A percentile compares a stretch with the other conserved stretches of the same genome.
These are phyloP conservation scores for Nemania sp. DNA, from an alignment of 2,329 filamentous ascomycete genomes.

Conservation along the genomic window DNA sequence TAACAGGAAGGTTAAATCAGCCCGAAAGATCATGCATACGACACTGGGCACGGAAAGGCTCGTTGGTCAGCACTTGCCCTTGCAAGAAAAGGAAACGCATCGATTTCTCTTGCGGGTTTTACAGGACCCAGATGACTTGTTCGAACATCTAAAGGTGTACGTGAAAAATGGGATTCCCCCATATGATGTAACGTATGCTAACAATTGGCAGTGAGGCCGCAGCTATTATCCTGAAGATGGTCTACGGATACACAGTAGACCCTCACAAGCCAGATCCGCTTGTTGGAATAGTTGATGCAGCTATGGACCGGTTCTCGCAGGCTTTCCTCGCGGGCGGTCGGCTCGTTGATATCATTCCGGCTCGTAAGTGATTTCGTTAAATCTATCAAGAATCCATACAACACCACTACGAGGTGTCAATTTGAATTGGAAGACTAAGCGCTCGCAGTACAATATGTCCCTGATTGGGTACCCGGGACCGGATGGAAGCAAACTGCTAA, in stretches of 20 bases:
- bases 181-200: neutral
- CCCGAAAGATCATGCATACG: conserved; percentile 38
- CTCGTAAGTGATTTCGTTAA: conserved; percentile 22
- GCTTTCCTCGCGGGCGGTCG: conserved; percentile 30
- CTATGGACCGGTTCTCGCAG: conserved; percentile 30
- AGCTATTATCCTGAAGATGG: conserved; percentile 36
- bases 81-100: conserved; percentile 25
- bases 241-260: conserved; percentile 38
- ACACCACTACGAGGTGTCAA: no score
- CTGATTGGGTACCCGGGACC: conserved; percentile 38
- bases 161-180: neutral
- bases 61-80: conserved; percentile 15
- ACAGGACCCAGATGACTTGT: conserved; percentile 16
- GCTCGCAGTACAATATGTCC: conserved; percentile 31
- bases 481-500: conserved; percentile 33
- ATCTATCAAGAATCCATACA: neutral
- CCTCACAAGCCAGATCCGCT: conserved; percentile 32
- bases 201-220: conserved; percentile 33
- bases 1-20: conserved; percentile 28
- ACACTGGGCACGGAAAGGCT: conserved; percentile 38
- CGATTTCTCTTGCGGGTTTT: conserved; percentile 28
- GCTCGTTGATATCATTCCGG: conserved; percentile 37
- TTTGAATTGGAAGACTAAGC: conserved; percentile 4
- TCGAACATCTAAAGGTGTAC: conserved; percentile 22
- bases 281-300: conserved; percentile 27